These are phyloP conservation scores for Waltergamsia citrina DNA, from an alignment of 2,329 filamentous ascomycete species.

Conservation along the genomic window DNA sequence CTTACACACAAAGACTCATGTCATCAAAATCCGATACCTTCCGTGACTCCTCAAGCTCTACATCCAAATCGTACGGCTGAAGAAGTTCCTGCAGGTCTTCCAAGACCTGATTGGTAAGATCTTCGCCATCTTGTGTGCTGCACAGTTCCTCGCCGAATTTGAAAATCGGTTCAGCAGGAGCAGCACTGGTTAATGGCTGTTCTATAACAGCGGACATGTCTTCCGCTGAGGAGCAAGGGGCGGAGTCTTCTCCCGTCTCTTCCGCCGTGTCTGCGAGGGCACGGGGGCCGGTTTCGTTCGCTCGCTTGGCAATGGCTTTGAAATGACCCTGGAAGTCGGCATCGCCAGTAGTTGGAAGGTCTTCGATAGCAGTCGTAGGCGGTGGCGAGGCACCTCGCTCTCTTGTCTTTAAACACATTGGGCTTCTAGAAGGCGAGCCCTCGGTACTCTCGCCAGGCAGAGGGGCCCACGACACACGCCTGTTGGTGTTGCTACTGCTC, in stretches of 20 bases:
- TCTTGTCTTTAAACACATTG: background rate
- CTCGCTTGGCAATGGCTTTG: constrained; percentile 27
- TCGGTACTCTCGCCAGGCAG: constrained; percentile 15
- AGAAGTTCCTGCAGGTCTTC: constrained; percentile 24
- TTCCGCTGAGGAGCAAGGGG: constrained; percentile 4
- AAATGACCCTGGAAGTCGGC: constrained; percentile 39
- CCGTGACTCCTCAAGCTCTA: constrained; percentile 19
- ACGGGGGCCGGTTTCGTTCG: constrained; percentile 3
- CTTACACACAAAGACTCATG: background rate
- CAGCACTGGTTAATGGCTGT: too few relatives aligned
- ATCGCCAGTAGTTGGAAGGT: constrained; percentile 22
- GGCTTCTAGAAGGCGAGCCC: background rate
- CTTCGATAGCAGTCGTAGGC: constrained; percentile 22
- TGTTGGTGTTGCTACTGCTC: constrained; percentile 12
- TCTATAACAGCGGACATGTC: constrained; percentile 1
- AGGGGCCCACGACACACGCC: constrained; percentile 26
- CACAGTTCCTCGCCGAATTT: background rate
- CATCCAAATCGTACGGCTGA: constrained; percentile 22
- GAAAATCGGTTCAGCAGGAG: background rate
- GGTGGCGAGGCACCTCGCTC: constrained; percentile 29
- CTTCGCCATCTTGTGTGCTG: constrained; percentile 18
- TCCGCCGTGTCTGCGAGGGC: constrained; percentile 11
- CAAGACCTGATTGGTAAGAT: constrained; percentile 26
- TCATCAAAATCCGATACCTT: too few relatives aligned
- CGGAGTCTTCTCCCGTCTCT: constrained; percentile 14